These are phyloP conservation scores for Strigomonas culicis DNA, from an alignment of 208 protist species.

Conservation along the genomic window DNA sequence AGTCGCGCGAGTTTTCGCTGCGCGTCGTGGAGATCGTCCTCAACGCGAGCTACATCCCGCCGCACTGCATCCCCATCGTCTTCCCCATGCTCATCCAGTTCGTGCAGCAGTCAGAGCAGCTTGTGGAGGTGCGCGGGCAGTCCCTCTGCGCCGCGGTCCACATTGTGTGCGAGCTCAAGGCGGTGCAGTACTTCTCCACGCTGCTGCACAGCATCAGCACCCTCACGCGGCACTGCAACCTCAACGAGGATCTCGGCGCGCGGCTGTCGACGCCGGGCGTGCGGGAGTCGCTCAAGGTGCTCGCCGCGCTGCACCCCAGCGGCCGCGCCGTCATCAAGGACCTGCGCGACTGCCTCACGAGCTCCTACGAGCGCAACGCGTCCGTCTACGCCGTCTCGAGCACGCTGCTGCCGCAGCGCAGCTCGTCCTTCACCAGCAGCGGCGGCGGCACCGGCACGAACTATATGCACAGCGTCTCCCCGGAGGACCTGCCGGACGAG, in stretches of 20 bases:
- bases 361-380: conserved; percentile 37
- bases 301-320: conserved; percentile 66
- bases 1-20: conserved; percentile 85
- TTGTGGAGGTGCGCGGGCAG: conserved; percentile 79
- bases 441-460: not conserved
- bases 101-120: conserved; percentile 80
- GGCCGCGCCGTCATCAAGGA: conserved; percentile 58
- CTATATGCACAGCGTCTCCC: not conserved
- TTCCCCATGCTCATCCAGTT: conserved; percentile 87
- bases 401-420: not conserved
- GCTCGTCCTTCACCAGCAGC: not conserved
- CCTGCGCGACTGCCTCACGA: conserved; percentile 56
- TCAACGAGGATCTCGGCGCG: conserved; percentile 73
- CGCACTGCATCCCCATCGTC: conserved; percentile 84
- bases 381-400: conserved; percentile 2
- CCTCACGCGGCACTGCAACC: conserved; percentile 80
- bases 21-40: conserved; percentile 85
- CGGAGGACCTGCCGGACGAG: not conserved
- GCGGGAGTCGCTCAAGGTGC: conserved; percentile 70
- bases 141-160: conserved; percentile 81
- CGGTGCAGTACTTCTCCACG: conserved; percentile 76
- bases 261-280: conserved; percentile 76
- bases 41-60: conserved; percentile 85
- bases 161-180: conserved; percentile 88
- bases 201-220: conserved; percentile 81